A percentile compares a stretch with the other conserved stretches of the same genome.
Conservation (phyloP, 495 filamentous ascomycete species). For the Elaphomyces granulatus region DNA sequence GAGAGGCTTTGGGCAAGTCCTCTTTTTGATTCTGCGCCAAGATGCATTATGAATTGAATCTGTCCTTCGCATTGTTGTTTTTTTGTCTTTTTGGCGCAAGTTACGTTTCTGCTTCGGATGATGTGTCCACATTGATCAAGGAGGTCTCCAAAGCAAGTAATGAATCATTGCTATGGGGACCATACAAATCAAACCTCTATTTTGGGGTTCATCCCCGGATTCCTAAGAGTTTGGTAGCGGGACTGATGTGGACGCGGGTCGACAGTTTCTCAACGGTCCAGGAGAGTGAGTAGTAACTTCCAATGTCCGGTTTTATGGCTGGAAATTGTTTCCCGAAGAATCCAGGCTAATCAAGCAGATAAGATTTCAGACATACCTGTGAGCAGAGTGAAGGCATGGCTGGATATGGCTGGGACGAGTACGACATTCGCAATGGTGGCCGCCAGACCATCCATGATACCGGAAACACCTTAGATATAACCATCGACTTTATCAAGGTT, state of each 20-base stretch:
- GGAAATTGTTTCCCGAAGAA: neutral
- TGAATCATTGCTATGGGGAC: slow-evolving; percentile 86
- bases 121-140: slow-evolving; percentile 27
- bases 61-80: neutral
- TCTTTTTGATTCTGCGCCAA: too few relatives aligned
- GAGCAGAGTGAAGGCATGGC: slow-evolving; percentile 91
- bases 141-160: slow-evolving; percentile 48
- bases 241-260: slow-evolving; percentile 80
- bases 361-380: slow-evolving; percentile 87
- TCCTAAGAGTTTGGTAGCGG: slow-evolving; percentile 69
- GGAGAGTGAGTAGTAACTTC: slow-evolving; percentile 52
- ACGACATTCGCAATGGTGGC: slow-evolving; percentile 77
- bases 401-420: slow-evolving; percentile 95
- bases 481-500: slow-evolving; percentile 85
- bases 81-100: neutral
- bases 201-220: slow-evolving; percentile 85
- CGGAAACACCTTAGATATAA: slow-evolving; percentile 76
- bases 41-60: neutral
- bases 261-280: slow-evolving; percentile 68
- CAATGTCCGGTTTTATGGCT: neutral
- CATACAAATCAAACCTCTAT: slow-evolving; percentile 90
- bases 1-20: too few relatives aligned
- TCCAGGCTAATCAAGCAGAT: neutral
- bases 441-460: slow-evolving; percentile 80
- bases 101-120: slow-evolving; percentile 1